Percentiles rank a stretch among this genome's conserved stretches.
Conservation (phyloP, 2,329 filamentous ascomycete species). For the Aspergillus vadensis region DNA sequence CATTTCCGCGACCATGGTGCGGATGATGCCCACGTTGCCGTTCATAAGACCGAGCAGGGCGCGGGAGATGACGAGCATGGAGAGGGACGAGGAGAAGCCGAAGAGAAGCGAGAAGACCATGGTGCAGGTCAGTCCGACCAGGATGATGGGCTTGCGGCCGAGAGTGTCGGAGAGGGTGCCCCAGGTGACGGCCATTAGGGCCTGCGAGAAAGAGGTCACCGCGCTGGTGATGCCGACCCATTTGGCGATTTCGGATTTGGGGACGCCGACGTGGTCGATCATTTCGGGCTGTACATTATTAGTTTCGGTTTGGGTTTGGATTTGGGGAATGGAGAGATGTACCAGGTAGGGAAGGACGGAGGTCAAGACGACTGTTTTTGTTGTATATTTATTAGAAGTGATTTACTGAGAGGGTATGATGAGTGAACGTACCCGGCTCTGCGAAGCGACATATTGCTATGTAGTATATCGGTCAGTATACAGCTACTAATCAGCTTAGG, state of each 20-base stretch:
- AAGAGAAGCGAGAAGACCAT: constrained; percentile 81
- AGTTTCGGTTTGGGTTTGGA: not conserved
- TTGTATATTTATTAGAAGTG: not conserved
- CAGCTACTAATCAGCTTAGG: not conserved
- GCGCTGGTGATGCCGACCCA: constrained; percentile 77
- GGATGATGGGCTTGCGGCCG: constrained; percentile 80
- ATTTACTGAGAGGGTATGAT: constrained; percentile 2
- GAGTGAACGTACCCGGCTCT: constrained; percentile 57
- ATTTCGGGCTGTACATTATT: constrained; percentile 64
- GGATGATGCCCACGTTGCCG: constrained; percentile 90
- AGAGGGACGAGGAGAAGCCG: constrained; percentile 76
- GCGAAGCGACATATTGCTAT: constrained; percentile 79
- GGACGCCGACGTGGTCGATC: constrained; percentile 76
- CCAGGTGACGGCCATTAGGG: constrained; percentile 72
- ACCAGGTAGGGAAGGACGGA: constrained; percentile 67
- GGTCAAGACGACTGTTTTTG: constrained; percentile 56
- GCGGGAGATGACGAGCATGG: constrained; percentile 77
- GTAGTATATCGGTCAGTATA: constrained; percentile 16
- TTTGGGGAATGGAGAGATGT: constrained; percentile 18
- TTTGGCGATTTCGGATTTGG: constrained; percentile 68
- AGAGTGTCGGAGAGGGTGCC: constrained; percentile 74
- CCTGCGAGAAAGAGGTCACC: constrained; percentile 72
- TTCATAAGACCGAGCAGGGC: constrained; percentile 81
- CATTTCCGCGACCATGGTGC: constrained; percentile 91
- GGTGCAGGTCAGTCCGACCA: constrained; percentile 72